Percentiles rank a stretch among this genome's conserved stretches.
Conservation (phyloP, 2,329 filamentous ascomycete genomes). For the Alternaria dauci region DNA sequence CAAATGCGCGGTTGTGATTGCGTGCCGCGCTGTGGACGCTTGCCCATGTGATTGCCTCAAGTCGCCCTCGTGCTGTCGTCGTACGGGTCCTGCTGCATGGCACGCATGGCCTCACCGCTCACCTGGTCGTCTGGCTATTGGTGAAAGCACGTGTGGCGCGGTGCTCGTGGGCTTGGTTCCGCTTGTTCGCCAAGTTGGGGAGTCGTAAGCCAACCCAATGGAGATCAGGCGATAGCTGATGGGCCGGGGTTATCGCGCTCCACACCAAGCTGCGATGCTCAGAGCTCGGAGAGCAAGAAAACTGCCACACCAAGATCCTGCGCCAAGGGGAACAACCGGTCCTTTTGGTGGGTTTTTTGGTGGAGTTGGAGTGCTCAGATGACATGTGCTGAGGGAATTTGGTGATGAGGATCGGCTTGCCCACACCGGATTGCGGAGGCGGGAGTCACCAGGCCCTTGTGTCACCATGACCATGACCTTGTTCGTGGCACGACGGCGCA, state of each 20-base stretch:
- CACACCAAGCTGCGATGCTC: not conserved
- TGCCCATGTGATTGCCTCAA: not conserved
- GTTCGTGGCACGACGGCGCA: not conserved
- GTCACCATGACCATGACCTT: constrained; percentile 3
- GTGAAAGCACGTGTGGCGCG: not conserved
- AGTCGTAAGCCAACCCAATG: constrained; percentile 3
- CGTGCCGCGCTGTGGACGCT: not conserved
- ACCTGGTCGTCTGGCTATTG: not conserved
- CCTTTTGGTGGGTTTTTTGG: not conserved
- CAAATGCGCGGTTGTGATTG: not conserved
- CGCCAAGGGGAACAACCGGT: constrained; percentile 1
- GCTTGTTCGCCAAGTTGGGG: not conserved
- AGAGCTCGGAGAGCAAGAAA: not conserved
- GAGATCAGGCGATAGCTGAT: not conserved
- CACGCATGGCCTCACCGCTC: constrained; percentile 1
- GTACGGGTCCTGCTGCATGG: not conserved
- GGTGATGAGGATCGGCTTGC: not conserved
- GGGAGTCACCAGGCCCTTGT: not conserved
- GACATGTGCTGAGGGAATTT: constrained; percentile 5
- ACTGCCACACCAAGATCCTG: not conserved
- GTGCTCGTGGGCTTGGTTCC: constrained; percentile 1
- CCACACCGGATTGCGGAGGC: not conserved
- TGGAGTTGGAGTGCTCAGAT: constrained; percentile 3
- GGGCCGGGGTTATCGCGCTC: not conserved
- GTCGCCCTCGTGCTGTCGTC: constrained; percentile 1